Percentiles rank a stretch among this genome's conserved stretches.
Evolutionary conservation across 139 green algal genomes (phyloP).

Genomic region (Chlorella sorokiniana): DNA sequence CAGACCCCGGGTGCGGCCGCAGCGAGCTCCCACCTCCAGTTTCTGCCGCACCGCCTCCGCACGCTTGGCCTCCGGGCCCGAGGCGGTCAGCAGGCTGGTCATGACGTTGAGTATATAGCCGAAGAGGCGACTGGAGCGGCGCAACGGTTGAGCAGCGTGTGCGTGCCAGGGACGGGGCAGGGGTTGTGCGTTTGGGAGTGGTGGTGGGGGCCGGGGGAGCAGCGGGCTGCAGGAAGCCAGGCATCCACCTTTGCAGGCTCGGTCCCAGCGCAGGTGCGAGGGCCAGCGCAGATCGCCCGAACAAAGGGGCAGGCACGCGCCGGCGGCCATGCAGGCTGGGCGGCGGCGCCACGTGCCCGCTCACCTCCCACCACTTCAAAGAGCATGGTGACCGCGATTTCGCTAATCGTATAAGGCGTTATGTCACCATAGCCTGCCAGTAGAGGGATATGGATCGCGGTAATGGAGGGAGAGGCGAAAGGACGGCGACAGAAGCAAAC

Average conservation of each 20-base stretch:
- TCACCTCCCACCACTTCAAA: conserved; percentile 24
- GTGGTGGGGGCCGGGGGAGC: too few species aligned
- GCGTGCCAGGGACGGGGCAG: too few species aligned
- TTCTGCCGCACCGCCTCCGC: neutral
- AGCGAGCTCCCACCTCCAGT: neutral
- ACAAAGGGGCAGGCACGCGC: too few species aligned
- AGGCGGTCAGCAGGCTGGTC: neutral
- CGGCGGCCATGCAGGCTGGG: too few species aligned
- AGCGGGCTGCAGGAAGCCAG: too few species aligned
- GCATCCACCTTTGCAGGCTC: too few species aligned
- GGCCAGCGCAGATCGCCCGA: too few species aligned
- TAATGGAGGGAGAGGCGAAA: neutral
- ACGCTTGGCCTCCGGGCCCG: neutral
- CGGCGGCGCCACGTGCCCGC: neutral
- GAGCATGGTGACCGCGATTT: neutral
- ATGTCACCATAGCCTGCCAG: conserved; percentile 30
- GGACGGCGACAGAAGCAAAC: neutral
- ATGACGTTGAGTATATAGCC: conserved; percentile 29
- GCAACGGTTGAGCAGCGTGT: too few species aligned
- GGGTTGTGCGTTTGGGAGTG: too few species aligned
- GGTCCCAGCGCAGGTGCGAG: too few species aligned
- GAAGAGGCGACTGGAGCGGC: conserved; percentile 27
- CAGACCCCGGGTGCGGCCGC: too few species aligned
- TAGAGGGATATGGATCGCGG: neutral
- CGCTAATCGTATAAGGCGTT: neutral